Evolutionary conservation across 495 filamentous ascomycete species (phyloP).

Genomic region (Podospora pseudoanserina): DNA sequence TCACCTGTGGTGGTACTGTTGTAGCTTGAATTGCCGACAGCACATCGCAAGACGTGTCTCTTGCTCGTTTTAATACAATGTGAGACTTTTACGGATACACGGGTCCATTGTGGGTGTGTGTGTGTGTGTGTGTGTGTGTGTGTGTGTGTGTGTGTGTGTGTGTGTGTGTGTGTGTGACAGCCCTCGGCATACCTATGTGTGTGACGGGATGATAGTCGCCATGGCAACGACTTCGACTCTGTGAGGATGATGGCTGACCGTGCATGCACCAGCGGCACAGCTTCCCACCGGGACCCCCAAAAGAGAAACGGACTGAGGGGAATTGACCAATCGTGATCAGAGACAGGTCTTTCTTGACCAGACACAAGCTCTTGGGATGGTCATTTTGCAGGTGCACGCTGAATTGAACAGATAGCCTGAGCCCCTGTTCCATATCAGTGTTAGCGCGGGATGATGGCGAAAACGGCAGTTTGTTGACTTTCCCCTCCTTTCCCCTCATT

Average conservation of each 20-base stretch:
- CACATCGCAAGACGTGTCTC: not conserved
- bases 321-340: not conserved
- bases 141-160: not conserved
- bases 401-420: not conserved
- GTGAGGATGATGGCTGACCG: not conserved
- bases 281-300: not conserved
- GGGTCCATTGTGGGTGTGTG: too few species aligned
- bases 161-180: not conserved
- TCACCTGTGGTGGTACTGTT: not conserved
- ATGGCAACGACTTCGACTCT: not conserved
- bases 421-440: not conserved
- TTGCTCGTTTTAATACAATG: not conserved
- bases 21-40: not conserved
- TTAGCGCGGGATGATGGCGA: not conserved
- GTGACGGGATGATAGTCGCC: not conserved
- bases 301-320: not conserved
- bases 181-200: too few species aligned
- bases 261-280: not conserved
- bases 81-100: not conserved
- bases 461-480: conserved; percentile 13
- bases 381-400: not conserved
- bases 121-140: not conserved
- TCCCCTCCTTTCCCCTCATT: not conserved
- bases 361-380: not conserved
- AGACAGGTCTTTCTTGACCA: not conserved